Base-by-base conservation (phyloP, 78 protist genomes). In the Polysphondylium violaceum region DNA sequence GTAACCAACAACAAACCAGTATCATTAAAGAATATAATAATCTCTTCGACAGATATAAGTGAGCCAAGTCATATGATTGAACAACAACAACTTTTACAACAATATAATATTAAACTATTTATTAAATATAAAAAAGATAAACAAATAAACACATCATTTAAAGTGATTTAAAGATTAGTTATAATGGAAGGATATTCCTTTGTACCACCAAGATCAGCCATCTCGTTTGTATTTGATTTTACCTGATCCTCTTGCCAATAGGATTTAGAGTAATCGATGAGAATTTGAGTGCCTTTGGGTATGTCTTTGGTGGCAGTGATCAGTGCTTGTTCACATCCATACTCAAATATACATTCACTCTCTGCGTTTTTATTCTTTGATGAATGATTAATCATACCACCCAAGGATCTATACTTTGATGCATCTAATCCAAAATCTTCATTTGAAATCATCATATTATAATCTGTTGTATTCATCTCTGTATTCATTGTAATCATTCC, bases 381-480 rank as follows among this genome's bases (percentile, higher is more conserved):
- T 9, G 94, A 88, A 33, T 88, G 94, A 53, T 88, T 88, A 35
- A 88, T 76, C 94, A 88, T 88, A 29, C 94, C 94, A 38, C 94
- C 94, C 69, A 88, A 11, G 33, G 78, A 78, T 50, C 94, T 60
- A 38, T 76, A 76, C 19, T 81, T 44, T 2, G 51, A 76, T 1
- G 87, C 86, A 40, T 88, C 87, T 25, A 88, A 29, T 11, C 94
- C 94, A 43, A 88, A 76, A 63, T 72, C 94, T 7, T 88, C 94
- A 47, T 75, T 76, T 7, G 89, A 76, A 16, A 81, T 71, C 79
- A 78, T 78, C 94, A 88, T 88, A 38, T 78, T 76, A 43, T 88
- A 88, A 16, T 68, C 69, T 9, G 72, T 43, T 0, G 94, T 73
- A 8, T 41, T 41, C 87, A 87, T 87, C n/a, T 75, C 35, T 35